Evolutionary conservation across 805 yeast species (phyloP).

Genomic region (Sugiyamaella floridensis): DNA sequence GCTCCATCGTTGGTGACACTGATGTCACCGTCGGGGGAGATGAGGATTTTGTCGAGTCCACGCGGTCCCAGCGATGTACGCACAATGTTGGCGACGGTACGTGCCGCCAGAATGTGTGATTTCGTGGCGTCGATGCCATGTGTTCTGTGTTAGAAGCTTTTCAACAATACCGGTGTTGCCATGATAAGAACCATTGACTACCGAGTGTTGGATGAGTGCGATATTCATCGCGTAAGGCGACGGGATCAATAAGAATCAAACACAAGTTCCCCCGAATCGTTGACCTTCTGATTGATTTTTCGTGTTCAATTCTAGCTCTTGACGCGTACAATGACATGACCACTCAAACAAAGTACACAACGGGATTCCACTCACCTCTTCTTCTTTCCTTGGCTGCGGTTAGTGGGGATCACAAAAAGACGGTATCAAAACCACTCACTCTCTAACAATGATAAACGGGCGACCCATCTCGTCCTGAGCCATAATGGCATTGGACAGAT

Average conservation of each 20-base stretch:
- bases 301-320: too few species aligned
- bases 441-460: constrained; percentile 95
- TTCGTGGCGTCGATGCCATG: constrained; percentile 76
- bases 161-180: too few species aligned
- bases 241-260: too few species aligned
- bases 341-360: too few species aligned
- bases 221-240: too few species aligned
- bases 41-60: constrained; percentile 94
- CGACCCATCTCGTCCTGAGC: constrained; percentile 99
- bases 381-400: constrained; percentile 11
- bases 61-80: constrained; percentile 95
- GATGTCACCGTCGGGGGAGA: constrained; percentile 95
- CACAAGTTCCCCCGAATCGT: too few species aligned
- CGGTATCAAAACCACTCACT: constrained; percentile 39
- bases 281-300: too few species aligned
- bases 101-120: constrained; percentile 86
- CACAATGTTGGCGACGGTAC: constrained; percentile 87
- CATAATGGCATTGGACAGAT: constrained; percentile 94
- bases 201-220: too few species aligned
- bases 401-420: background rate
- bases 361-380: constrained; percentile 4
- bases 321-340: too few species aligned
- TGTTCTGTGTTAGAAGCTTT: constrained; percentile 36
- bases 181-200: too few species aligned
- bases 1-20: constrained; percentile 99